Base-by-base conservation (phyloP, 2,329 filamentous ascomycete genomes). In the Monascus ruber region DNA sequence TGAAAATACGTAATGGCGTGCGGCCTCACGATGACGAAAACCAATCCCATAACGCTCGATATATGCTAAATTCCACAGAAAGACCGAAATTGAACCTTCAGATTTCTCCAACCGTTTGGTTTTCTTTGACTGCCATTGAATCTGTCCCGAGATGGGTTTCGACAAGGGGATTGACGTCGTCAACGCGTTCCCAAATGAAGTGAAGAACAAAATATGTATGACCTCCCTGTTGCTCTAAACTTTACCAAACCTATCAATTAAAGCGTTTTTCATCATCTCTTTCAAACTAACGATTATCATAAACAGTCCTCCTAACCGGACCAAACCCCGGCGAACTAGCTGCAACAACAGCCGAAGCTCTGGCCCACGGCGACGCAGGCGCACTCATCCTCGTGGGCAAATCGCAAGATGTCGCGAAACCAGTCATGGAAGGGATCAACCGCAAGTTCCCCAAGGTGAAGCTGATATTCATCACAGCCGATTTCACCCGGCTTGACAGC, bases 191-290 rank as follows among this genome's bases (percentile, higher is more conserved):
- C 43, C 48, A 5, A 47, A 55, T 5, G 34, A 45, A 17, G 50
- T 62, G 17, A 49, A 51, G 34, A 45, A 52, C 10, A 59, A 52
- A 41, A 61, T 53, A 35, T 51, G 59, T 59, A 40, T 33, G 24
- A 7, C 26, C n/a, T 8, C 28, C 28, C n/a, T 3, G 7, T 3
- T 7, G 28, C 31, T 6, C 17, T 6, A 2, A 37, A 35, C 28
- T 10, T 24, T 24, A 32, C 27, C 24, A 28, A 11, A 27, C 25
- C 35, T 37, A 33, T 37, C 17, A 26, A 8, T 29, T 8, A 34
- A 11, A 8, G 32, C 6, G 5, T 36, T 26, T 25, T 26, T 26
- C 25, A 24, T 8, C 26, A 35, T 39, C 17, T 17, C 17, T 17
- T 17, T 2, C 17, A 17, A 17, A 17, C 17, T 17, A 17, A 17